Base-by-base conservation (phyloP, 2,329 filamentous ascomycete genomes). In the Claviceps africana region DNA sequence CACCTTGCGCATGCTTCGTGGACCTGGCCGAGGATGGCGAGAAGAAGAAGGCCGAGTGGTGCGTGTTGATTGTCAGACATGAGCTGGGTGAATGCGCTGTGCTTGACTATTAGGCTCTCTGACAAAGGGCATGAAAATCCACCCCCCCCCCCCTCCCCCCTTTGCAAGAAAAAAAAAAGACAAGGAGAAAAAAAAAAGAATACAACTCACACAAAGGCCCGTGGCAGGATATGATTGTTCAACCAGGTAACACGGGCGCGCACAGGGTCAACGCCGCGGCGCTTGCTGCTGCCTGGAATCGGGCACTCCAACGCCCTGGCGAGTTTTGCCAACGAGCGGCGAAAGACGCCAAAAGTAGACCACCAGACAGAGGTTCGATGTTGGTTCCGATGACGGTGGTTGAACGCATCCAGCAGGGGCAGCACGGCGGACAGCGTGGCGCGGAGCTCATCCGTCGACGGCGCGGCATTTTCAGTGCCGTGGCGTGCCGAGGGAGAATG, bases 381-480 rank as follows among this genome's bases (percentile, higher is more conserved):
- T 70, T 97, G 91, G 70, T 96, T 97, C 63, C 83, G 84, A 72
- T 96, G 93, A 61, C 89, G 87, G 64, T 88, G 82, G 67, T 83
- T 79, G 60, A 94, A 79, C 58, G 86, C 77, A 61, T 84, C 75
- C 45, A 96, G 79, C 47, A 90, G 69, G 48, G 77, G 65, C 30
- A 71, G 59, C 30, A 74, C 62, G 2, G 71, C 64, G 2, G 60
- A 53, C 44, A 79, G 67, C 28, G 62, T 57, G 47, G 58, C 55
- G 50, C 60, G 56, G 43, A 61, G 54, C 40, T 53, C 52, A 30
- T 54, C 46, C 25, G 56, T 51, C 46, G 52, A 33, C 42, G 48
- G 35, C 28, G 53, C 19, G 48, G 53, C 51, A 54, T 55, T 47
- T 31, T 35, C 25, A 35, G n/a, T 28, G 4, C 30, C 4, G 8